phyloP scores from a whole-genome alignment of 2,329 filamentous ascomycete genomes.

The Erysiphe pulchra region DNA sequence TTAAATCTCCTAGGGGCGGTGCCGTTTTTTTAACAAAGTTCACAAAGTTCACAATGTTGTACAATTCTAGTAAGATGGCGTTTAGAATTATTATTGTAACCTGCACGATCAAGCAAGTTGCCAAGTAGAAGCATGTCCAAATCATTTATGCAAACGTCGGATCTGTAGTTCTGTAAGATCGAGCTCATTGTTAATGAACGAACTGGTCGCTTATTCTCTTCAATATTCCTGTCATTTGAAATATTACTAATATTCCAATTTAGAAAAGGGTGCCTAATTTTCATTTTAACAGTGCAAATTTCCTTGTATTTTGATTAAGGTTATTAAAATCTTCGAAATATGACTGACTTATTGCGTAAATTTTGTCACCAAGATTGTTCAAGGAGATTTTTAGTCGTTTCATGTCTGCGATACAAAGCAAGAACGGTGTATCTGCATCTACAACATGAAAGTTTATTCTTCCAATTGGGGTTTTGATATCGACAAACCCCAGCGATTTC shows the following conservation, averaged over 20 bases:
- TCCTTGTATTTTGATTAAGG: background rate
- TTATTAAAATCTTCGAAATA: background rate
- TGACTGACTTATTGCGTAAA: background rate
- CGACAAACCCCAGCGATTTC: background rate
- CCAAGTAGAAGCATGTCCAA: background rate
- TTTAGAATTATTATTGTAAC: background rate
- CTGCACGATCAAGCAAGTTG: background rate
- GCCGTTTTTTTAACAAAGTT: too few relatives aligned
- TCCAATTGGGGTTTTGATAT: background rate
- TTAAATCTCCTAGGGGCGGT: too few relatives aligned
- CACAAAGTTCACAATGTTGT: background rate
- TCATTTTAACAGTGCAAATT: background rate
- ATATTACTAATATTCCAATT: background rate
- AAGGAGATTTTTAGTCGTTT: background rate
- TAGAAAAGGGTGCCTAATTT: constrained; percentile 1
- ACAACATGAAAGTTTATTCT: background rate
- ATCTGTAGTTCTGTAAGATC: constrained; percentile 1
- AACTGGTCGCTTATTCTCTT: background rate
- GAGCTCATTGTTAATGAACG: background rate
- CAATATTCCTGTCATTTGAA: background rate
- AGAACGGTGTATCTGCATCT: background rate
- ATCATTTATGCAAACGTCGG: background rate
- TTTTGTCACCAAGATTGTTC: background rate
- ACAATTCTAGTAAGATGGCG: background rate
- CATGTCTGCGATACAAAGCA: background rate